Evolutionary conservation across 2,329 filamentous ascomycete genomes (phyloP), one percentile per base, ranked within the genome.

Genomic region (Leptographium radiaticola): DNA sequence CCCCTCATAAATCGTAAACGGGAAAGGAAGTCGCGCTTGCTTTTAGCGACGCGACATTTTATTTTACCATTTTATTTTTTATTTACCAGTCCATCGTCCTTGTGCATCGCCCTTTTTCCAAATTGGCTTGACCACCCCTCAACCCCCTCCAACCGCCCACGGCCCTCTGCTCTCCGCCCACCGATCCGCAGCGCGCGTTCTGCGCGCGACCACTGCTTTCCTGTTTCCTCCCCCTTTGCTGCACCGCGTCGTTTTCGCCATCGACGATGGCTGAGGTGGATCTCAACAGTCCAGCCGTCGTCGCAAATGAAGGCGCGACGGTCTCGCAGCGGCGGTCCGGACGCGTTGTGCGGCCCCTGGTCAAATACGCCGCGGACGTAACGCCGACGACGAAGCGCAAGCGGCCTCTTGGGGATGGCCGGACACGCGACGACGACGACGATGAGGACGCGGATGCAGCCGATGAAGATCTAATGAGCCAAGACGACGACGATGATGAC

Each of bases 301-400:
- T 34, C 25, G 36, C 36, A 12, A 20, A 15, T 16, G 34, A 54
- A 4, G 36, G 38, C 39, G 46, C 74, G 57, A 68, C 71, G 56
- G 71, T 73, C 63, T 72, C 75, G 68, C 76, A 77, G 74, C 82
- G 83, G 67, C 79, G 81, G 60, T 86, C 83, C 40, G 80, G 81
- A 79, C 81, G 81, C 79, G 80, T 81, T 71, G 74, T 80, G 58
- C 78, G 72, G 63, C 73, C 71, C 39, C 79, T 80, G 47, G 66
- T 75, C 63, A 83, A 83, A 65, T 84, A 80, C 67, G 71, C 71
- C 55, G 75, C 78, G 53, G 75, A 82, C 57, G 69, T 72, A 60
- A 63, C 70, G 53, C 61, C 68, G 47, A 70, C 71, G 44, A 64
- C 73, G 50, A 84, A 83, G 68, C 76, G 81, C 66, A 84, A 84